Evolutionary conservation across 208 protist species (phyloP).

Genomic region (Leishmania lainsoni): DNA sequence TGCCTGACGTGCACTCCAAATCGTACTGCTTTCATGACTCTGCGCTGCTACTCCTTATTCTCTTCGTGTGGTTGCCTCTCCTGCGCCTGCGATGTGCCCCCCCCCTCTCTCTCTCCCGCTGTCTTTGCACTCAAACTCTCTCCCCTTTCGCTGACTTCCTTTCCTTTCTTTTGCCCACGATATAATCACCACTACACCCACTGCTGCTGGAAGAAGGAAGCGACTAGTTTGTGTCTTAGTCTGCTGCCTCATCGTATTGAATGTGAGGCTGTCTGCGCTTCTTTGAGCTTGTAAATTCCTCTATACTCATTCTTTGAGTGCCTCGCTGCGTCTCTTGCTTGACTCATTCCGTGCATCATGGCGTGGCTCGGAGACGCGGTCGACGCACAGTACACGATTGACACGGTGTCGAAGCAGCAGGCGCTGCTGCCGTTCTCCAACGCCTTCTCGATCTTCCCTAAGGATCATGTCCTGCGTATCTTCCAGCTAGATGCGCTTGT

Average conservation of each 20-base stretch:
- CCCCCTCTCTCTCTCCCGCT: background rate
- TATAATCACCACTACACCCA: background rate
- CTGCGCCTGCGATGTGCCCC: background rate
- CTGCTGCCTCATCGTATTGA: background rate
- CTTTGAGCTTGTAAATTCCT: background rate
- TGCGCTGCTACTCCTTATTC: background rate
- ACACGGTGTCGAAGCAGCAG: slow-evolving; percentile 86
- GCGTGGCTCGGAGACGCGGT: slow-evolving; percentile 64
- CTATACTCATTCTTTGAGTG: background rate
- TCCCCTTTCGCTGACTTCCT: background rate
- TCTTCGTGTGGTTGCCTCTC: background rate
- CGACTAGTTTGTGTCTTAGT: background rate
- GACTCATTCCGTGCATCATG: slow-evolving; percentile 35
- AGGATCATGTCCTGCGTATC: slow-evolving; percentile 79
- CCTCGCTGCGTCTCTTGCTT: background rate
- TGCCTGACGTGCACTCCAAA: background rate
- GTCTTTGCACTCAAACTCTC: background rate
- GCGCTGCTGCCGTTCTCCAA: slow-evolving; percentile 58
- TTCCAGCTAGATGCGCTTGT: slow-evolving; percentile 80
- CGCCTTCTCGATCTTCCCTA: slow-evolving; percentile 73
- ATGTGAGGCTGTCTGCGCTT: background rate
- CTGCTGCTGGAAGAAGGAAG: background rate
- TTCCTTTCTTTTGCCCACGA: background rate
- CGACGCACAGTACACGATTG: slow-evolving; percentile 68
- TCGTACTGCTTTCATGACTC: background rate